These are phyloP conservation scores for Boletus sp. DNA, from an alignment of 768 basidiomycete species.

Conservation along the genomic window DNA sequence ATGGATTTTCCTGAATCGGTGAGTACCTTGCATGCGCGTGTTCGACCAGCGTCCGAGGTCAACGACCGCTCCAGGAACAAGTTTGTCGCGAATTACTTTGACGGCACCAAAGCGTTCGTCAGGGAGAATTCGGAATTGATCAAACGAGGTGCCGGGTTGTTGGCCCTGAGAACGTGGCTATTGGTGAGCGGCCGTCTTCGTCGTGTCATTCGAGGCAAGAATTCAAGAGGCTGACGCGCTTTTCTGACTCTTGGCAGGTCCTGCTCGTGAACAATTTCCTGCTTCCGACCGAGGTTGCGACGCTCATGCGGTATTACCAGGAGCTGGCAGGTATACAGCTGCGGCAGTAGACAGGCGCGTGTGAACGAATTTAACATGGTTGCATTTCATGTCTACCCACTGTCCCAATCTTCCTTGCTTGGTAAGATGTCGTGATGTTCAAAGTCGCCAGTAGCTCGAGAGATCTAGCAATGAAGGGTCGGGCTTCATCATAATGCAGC, in stretches of 20 bases:
- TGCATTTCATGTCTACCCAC: not conserved
- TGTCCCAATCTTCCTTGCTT: no score
- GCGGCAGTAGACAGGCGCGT: constrained; percentile 27
- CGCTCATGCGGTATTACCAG: constrained; percentile 56
- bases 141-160: constrained; percentile 65
- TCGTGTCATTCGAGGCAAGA: not conserved
- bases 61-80: constrained; percentile 36
- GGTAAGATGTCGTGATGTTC: not conserved
- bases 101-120: constrained; percentile 55
- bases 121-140: constrained; percentile 65
- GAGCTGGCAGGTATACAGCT: constrained; percentile 43
- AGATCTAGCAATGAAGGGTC: no score
- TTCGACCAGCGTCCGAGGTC: not conserved
- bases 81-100: constrained; percentile 56
- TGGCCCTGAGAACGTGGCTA: constrained; percentile 59
- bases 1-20: constrained; percentile 70
- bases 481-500: no score
- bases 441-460: no score
- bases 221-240: not conserved
- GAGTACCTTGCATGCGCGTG: constrained; percentile 2
- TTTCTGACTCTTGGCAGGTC: constrained; percentile 38
- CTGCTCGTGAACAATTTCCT: constrained; percentile 56
- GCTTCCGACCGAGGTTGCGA: constrained; percentile 46
- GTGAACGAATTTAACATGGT: not conserved
- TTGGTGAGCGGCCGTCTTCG: constrained; percentile 40